Evolutionary conservation across 2,329 filamentous ascomycete species (phyloP).

Genomic region (Scedosporium aurantiacum): DNA sequence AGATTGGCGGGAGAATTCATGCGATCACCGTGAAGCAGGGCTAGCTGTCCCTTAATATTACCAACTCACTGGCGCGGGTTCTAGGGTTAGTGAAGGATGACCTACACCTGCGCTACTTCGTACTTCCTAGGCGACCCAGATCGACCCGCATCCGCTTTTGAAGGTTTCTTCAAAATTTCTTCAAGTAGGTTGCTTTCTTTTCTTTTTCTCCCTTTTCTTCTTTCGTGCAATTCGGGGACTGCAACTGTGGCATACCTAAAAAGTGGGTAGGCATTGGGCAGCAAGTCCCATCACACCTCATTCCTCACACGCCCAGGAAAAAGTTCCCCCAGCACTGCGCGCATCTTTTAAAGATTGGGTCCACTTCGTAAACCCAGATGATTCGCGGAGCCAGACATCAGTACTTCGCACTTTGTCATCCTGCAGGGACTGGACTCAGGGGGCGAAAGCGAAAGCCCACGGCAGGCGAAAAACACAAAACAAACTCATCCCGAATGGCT

Average conservation of each 20-base stretch:
- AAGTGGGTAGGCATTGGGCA: background rate
- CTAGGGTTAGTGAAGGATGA: background rate
- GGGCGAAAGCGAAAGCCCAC: too few species aligned
- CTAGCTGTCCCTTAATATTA: background rate
- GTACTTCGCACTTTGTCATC: background rate
- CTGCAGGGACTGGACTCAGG: background rate
- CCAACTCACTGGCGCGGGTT: background rate
- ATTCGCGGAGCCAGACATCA: background rate
- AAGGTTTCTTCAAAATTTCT: background rate
- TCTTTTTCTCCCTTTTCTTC: background rate
- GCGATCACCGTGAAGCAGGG: background rate
- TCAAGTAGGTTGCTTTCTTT: background rate
- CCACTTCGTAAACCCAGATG: background rate
- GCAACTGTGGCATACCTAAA: background rate
- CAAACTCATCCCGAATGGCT: background rate
- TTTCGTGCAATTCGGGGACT: background rate
- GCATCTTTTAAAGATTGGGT: background rate
- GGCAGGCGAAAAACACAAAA: too few species aligned
- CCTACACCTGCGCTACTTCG: too few species aligned
- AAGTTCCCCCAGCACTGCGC: background rate
- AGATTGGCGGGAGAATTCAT: background rate
- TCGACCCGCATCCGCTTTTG: background rate
- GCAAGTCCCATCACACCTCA: background rate
- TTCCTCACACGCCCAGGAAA: background rate
- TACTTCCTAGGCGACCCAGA: background rate